Conservation (phyloP, 2,329 filamentous ascomycete species). For the Trichoderma gracile region DNA sequence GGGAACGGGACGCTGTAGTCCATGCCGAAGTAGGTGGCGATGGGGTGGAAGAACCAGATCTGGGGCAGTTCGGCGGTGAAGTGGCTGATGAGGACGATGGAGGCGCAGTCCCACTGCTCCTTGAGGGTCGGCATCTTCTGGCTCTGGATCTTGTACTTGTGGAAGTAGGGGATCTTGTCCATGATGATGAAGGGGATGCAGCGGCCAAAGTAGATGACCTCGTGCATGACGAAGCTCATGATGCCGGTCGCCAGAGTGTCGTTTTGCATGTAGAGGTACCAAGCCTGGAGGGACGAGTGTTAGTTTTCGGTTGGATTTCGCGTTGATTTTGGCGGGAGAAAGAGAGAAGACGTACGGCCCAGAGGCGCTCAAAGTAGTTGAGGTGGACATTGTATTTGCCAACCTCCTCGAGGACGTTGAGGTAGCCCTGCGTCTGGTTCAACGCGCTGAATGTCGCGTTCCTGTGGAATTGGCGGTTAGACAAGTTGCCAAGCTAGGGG, state of each 20-base stretch:
- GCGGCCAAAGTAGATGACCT: constrained; percentile 90
- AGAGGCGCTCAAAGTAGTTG: constrained; percentile 83
- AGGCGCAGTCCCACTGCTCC: constrained; percentile 94
- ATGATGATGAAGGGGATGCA: constrained; percentile 90
- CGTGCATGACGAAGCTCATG: constrained; percentile 96
- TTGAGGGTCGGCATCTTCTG: constrained; percentile 86
- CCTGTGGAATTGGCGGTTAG: constrained; percentile 37
- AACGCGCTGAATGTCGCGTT: constrained; percentile 54
- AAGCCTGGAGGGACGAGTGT: constrained; percentile 53
- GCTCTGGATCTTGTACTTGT: constrained; percentile 90
- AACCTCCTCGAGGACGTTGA: constrained; percentile 62
- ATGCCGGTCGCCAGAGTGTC: constrained; percentile 95
- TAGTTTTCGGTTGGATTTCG: background rate
- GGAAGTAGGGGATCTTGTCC: constrained; percentile 82
- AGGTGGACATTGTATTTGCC: constrained; percentile 79
- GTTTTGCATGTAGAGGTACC: constrained; percentile 98
- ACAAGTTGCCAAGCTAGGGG: constrained; percentile 20
- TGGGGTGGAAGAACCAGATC: constrained; percentile 98
- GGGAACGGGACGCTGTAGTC: constrained; percentile 89
- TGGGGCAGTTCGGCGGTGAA: constrained; percentile 98
- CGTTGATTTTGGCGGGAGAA: background rate
- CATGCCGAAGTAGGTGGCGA: constrained; percentile 91
- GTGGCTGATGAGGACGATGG: constrained; percentile 88
- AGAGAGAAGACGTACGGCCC: constrained; percentile 63
- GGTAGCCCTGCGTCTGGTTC: constrained; percentile 54